Percentiles rank a stretch among this genome's conserved stretches.
Conservation (phyloP, 2,329 filamentous ascomycete genomes). For the Alternaria burnsii region DNA sequence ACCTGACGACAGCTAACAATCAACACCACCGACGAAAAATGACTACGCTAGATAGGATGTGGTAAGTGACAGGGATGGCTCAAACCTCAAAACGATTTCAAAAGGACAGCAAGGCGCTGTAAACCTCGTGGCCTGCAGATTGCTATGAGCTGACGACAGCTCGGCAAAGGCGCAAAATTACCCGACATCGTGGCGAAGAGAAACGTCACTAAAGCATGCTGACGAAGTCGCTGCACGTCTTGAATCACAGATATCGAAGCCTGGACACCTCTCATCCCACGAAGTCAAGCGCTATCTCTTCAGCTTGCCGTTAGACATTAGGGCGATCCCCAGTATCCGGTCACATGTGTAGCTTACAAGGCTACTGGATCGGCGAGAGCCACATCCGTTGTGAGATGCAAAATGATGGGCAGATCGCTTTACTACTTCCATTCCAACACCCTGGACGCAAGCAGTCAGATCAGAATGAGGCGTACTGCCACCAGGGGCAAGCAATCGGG, state of each 20-base stretch:
- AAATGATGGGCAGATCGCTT: not conserved
- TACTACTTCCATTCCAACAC: not conserved
- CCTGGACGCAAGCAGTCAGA: not conserved
- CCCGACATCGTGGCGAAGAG: slow-evolving; percentile 25
- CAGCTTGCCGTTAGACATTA: slow-evolving; percentile 3
- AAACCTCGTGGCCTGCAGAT: slow-evolving; percentile 8
- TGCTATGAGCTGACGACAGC: slow-evolving; percentile 19
- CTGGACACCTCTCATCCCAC: not conserved
- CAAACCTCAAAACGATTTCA: slow-evolving; percentile 3
- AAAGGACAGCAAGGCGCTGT: slow-evolving; percentile 5
- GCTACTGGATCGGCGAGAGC: not conserved
- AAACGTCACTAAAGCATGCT: slow-evolving; percentile 22
- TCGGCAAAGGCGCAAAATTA: slow-evolving; percentile 22
- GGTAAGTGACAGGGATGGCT: not conserved
- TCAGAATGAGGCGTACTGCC: slow-evolving; percentile 5
- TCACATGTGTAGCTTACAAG: not conserved
- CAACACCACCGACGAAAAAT: not conserved
- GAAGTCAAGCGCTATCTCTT: slow-evolving; percentile 7
- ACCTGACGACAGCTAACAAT: not conserved
- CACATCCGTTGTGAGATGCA: not conserved
- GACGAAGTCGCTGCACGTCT: slow-evolving; percentile 14
- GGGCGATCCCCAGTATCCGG: not conserved
- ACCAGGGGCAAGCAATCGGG: not conserved
- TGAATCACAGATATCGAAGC: slow-evolving; percentile 1
- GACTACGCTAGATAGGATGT: not conserved